A percentile compares a stretch with the other conserved stretches of the same genome.
Evolutionary conservation across 805 yeast genomes (phyloP).

Genomic region (Maudiozyma turicensis): DNA sequence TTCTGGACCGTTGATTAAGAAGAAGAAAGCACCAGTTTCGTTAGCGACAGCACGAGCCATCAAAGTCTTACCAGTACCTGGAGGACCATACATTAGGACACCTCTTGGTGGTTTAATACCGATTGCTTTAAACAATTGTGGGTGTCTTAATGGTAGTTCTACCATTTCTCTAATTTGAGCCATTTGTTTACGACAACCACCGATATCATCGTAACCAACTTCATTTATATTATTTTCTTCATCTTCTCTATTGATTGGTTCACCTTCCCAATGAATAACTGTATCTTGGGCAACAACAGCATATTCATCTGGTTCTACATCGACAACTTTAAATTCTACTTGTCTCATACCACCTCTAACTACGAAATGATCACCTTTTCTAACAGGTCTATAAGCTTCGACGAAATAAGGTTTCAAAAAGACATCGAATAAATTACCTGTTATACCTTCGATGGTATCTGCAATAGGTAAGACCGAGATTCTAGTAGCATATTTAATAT

Average conservation of each 20-base stretch:
- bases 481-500: constrained; percentile 91
- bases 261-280: constrained; percentile 96
- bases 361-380: constrained; percentile 92
- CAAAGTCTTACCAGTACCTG: constrained; percentile 98
- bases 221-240: constrained; percentile 85
- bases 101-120: constrained; percentile 99
- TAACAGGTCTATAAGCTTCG: constrained; percentile 97
- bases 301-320: constrained; percentile 93
- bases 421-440: constrained; percentile 93
- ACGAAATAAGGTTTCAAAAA: constrained; percentile 96
- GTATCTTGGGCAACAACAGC: constrained; percentile 99
- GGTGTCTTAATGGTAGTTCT: constrained; percentile 96
- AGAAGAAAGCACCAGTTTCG: constrained; percentile 98
- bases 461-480: constrained; percentile 94
- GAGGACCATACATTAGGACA: constrained; percentile 96
- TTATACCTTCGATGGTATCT: constrained; percentile 95
- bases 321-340: constrained; percentile 96
- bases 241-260: constrained; percentile 64
- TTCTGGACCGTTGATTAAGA: constrained; percentile 96
- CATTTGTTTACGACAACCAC: constrained; percentile 98
- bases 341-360: constrained; percentile 99
- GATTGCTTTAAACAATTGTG: constrained; percentile 92
- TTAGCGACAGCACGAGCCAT: constrained; percentile 99
- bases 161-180: constrained; percentile 98
- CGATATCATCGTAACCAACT: constrained; percentile 97